A percentile compares a stretch with the other conserved stretches of the same genome.
Conservation (phyloP, 805 yeast species). For the Ogataea philodendri region DNA sequence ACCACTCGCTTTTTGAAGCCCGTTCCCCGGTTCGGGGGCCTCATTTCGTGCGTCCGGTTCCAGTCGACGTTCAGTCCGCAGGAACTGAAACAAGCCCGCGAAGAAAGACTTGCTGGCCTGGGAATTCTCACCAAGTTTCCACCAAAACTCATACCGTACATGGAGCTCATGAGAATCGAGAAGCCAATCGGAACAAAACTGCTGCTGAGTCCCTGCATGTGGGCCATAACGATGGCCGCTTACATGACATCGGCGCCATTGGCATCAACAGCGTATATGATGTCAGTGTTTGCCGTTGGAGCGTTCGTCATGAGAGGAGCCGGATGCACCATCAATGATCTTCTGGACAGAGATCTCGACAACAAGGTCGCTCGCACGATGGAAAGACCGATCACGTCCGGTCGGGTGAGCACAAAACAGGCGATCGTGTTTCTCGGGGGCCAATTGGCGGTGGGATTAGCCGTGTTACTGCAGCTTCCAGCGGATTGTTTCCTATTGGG, state of each 20-base stretch:
- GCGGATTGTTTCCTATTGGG: constrained; percentile 79
- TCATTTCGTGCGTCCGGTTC: constrained; percentile 1
- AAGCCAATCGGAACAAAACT: constrained; percentile 95
- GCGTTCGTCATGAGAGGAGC: constrained; percentile 94
- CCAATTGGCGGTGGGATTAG: constrained; percentile 73
- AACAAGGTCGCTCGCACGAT: constrained; percentile 82
- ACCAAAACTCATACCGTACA: constrained; percentile 76
- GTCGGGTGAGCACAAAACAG: constrained; percentile 66
- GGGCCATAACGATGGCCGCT: constrained; percentile 93
- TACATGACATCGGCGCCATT: constrained; percentile 68
- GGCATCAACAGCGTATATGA: constrained; percentile 54
- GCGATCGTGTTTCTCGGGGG: constrained; percentile 71
- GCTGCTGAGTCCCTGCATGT: constrained; percentile 77
- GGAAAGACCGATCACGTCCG: constrained; percentile 91
- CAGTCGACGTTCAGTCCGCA: constrained; percentile 33
- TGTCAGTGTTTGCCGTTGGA: constrained; percentile 77
- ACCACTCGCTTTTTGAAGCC: constrained; percentile 6
- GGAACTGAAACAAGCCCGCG: constrained; percentile 50
- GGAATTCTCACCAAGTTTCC: constrained; percentile 64
- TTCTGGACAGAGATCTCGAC: constrained; percentile 81
- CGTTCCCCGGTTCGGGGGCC: neutral
- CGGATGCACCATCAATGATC: constrained; percentile 94
- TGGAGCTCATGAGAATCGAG: constrained; percentile 87
- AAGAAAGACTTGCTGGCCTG: constrained; percentile 47
- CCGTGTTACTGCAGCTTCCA: constrained; percentile 71